phyloP scores from a whole-genome alignment of 2,329 filamentous ascomycete genomes.

The Exophiala oligosperma region DNA sequence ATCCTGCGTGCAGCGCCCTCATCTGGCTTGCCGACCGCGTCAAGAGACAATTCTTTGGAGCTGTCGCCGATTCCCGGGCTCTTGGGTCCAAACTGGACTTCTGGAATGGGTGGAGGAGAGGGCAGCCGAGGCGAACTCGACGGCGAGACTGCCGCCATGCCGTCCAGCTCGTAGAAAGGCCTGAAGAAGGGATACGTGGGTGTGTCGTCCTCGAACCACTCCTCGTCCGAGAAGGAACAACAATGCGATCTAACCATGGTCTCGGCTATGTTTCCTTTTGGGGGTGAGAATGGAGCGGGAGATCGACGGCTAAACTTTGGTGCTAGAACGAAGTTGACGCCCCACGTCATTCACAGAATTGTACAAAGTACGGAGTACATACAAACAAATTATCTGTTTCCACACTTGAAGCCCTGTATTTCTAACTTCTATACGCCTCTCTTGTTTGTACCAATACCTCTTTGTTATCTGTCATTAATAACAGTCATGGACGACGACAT shows the following conservation, averaged over 20 bases:
- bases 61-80: slow-evolving; percentile 68
- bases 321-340: background rate
- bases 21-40: slow-evolving; percentile 60
- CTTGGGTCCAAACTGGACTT: slow-evolving; percentile 83
- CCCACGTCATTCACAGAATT: too few relatives aligned
- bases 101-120: slow-evolving; percentile 89
- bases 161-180: background rate
- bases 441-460: background rate
- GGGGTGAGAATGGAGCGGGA: background rate
- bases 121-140: slow-evolving; percentile 89
- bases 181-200: background rate
- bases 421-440: background rate
- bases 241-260: background rate
- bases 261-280: slow-evolving; percentile 1
- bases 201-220: background rate
- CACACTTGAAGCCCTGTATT: background rate
- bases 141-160: slow-evolving; percentile 38
- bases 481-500: slow-evolving; percentile 40
- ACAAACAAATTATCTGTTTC: too few relatives aligned
- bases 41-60: slow-evolving; percentile 56
- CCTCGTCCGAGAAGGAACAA: background rate
- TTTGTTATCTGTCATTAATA: background rate
- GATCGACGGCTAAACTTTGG: background rate
- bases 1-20: slow-evolving; percentile 79
- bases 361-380: too few relatives aligned